phyloP scores from a whole-genome alignment of 768 basidiomycete species.

The Boletus reticuloceps region DNA sequence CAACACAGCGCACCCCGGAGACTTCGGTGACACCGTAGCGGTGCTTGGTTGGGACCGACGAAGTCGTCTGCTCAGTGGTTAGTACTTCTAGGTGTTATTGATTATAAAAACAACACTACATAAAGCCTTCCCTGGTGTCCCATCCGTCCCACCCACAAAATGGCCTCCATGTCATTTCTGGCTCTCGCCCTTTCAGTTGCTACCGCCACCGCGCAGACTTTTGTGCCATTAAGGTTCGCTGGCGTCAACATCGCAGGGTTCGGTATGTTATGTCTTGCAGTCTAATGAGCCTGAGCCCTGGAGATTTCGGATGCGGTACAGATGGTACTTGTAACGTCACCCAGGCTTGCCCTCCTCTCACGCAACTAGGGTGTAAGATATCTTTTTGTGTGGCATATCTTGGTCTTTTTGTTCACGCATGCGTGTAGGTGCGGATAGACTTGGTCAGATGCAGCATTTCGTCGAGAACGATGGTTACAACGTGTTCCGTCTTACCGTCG shows the following conservation, averaged over 20 bases:
- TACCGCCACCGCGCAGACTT: slow-evolving; percentile 16
- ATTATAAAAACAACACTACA: too few species aligned
- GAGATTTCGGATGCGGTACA: slow-evolving; percentile 46
- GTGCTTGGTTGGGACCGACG: neutral
- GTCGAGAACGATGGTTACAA: slow-evolving; percentile 52
- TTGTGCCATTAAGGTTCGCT: slow-evolving; percentile 31
- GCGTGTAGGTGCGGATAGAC: slow-evolving; percentile 6
- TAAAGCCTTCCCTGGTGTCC: slow-evolving; percentile 3
- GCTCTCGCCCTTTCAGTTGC: slow-evolving; percentile 5
- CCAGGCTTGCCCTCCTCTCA: slow-evolving; percentile 44
- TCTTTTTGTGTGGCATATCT: neutral
- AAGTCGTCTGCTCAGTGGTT: neutral
- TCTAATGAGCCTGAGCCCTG: neutral
- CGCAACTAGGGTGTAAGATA: slow-evolving; percentile 39
- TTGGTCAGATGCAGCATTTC: slow-evolving; percentile 64
- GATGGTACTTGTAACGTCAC: slow-evolving; percentile 42
- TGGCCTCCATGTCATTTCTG: slow-evolving; percentile 19
- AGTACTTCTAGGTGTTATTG: neutral
- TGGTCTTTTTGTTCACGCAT: neutral
- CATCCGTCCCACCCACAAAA: slow-evolving; percentile 2
- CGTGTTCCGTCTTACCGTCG: slow-evolving; percentile 57
- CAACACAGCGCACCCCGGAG: too few species aligned
- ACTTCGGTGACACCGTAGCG: too few species aligned
- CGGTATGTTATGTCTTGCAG: slow-evolving; percentile 18
- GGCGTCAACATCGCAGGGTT: slow-evolving; percentile 58